Percentiles rank a stretch among this genome's conserved stretches.
These are phyloP conservation scores for Obba rivulosa DNA, from an alignment of 768 basidiomycete species.

Conservation along the genomic window DNA sequence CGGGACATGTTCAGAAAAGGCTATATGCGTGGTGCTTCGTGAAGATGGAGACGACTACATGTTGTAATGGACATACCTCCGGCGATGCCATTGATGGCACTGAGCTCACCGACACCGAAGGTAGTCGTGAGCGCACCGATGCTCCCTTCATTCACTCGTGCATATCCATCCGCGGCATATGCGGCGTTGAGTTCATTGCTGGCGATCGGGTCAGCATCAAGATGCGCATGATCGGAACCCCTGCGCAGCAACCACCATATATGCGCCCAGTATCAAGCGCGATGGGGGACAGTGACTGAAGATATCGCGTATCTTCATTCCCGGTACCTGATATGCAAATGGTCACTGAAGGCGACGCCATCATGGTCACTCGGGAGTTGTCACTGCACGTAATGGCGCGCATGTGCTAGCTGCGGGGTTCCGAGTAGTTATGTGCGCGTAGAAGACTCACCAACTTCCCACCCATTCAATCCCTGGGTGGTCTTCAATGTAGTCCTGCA, in stretches of 20 bases:
- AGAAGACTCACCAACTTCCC: constrained; percentile 64
- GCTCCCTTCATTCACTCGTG: constrained; percentile 72
- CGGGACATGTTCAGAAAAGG: constrained; percentile 86
- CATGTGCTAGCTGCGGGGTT: too few species aligned
- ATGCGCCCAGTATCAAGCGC: too few species aligned
- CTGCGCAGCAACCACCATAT: too few species aligned
- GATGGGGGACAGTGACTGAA: neutral
- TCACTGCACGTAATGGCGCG: too few species aligned
- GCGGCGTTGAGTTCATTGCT: constrained; percentile 85
- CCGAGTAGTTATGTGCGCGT: too few species aligned
- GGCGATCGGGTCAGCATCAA: neutral
- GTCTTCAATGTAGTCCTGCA: constrained; percentile 78
- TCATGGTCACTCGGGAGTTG: too few species aligned
- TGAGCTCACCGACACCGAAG: constrained; percentile 93
- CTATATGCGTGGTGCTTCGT: constrained; percentile 27
- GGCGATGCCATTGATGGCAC: constrained; percentile 81
- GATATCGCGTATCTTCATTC: too few species aligned
- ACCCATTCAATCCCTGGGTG: constrained; percentile 78
- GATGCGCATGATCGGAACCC: neutral
- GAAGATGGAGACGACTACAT: neutral
- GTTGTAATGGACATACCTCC: constrained; percentile 40
- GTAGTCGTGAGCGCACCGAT: constrained; percentile 77
- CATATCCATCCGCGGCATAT: constrained; percentile 93
- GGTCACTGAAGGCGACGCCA: neutral
- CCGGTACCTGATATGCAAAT: neutral